Evolutionary conservation across 148 eudicot species (phyloP).

Genomic region (Spergularia marina): DNA sequence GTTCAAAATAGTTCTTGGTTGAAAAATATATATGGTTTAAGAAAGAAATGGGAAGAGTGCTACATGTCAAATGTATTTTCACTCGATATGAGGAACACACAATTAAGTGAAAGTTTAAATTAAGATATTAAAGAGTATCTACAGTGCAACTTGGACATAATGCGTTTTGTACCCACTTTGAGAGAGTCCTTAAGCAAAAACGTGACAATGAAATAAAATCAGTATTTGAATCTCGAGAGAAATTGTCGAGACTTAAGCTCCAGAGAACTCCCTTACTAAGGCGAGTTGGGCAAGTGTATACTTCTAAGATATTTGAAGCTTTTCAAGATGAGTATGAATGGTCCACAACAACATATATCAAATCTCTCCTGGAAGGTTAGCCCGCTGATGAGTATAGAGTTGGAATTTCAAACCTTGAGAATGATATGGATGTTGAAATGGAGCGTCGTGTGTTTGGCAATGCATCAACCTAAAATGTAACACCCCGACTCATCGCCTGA

Average conservation of each 20-base stretch:
- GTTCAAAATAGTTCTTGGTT: not conserved
- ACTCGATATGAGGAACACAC: not conserved
- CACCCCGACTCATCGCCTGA: too few species aligned
- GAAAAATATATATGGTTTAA: not conserved
- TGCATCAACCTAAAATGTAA: not conserved
- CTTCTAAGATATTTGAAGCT: not conserved
- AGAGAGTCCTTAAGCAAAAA: not conserved
- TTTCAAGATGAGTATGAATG: conserved; percentile 6
- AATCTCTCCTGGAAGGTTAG: not conserved
- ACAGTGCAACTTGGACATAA: not conserved
- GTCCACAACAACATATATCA: not conserved
- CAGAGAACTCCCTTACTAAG: not conserved
- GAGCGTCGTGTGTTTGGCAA: not conserved
- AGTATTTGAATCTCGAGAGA: not conserved
- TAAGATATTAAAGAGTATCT: not conserved
- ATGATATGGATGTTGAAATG: not conserved
- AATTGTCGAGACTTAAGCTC: not conserved
- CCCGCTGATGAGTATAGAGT: not conserved
- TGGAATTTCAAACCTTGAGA: not conserved
- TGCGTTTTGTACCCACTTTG: not conserved
- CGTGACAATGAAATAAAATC: not conserved
- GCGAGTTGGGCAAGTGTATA: not conserved
- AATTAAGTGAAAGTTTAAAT: not conserved
- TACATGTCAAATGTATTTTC: conserved; percentile 4
- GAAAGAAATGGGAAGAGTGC: not conserved